These are phyloP conservation scores for Brassica juncea DNA, from an alignment of 345 rosid genomes.

Conservation along the genomic window DNA sequence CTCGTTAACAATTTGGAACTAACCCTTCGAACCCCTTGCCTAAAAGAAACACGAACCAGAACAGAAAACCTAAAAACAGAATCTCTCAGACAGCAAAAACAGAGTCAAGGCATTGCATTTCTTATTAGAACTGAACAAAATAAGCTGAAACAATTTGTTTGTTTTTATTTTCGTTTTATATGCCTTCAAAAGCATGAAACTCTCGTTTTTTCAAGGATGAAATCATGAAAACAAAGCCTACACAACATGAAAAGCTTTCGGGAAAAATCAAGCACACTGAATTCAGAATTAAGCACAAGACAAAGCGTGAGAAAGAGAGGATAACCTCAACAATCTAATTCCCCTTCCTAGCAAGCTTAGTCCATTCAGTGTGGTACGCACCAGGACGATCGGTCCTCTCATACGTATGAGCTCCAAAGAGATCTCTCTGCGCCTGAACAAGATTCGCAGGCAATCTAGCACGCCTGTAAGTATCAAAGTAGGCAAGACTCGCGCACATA, in stretches of 20 bases:
- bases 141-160: conserved; percentile 1
- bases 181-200: conserved; percentile 7
- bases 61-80: neutral
- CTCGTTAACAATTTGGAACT: neutral
- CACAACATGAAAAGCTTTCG: conserved; percentile 11
- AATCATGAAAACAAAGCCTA: conserved; percentile 19
- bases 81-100: neutral
- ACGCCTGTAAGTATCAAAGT: conserved; percentile 47
- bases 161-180: neutral
- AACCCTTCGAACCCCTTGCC: neutral
- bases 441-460: conserved; percentile 89
- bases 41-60: neutral
- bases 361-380: conserved; percentile 86
- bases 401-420: conserved; percentile 96
- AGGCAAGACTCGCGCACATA: neutral
- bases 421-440: conserved; percentile 97
- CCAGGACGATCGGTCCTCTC: conserved; percentile 88
- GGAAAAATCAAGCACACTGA: conserved; percentile 19
- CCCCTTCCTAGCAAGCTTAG: conserved; percentile 70
- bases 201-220: neutral
- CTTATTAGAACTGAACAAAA: conserved; percentile 1
- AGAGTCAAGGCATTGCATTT: neutral
- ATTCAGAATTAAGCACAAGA: conserved; percentile 26
- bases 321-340: conserved; percentile 45
- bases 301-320: conserved; percentile 17